Conservation (phyloP, 2,329 filamentous ascomycete species). For the Colletotrichum liaoningense region DNA sequence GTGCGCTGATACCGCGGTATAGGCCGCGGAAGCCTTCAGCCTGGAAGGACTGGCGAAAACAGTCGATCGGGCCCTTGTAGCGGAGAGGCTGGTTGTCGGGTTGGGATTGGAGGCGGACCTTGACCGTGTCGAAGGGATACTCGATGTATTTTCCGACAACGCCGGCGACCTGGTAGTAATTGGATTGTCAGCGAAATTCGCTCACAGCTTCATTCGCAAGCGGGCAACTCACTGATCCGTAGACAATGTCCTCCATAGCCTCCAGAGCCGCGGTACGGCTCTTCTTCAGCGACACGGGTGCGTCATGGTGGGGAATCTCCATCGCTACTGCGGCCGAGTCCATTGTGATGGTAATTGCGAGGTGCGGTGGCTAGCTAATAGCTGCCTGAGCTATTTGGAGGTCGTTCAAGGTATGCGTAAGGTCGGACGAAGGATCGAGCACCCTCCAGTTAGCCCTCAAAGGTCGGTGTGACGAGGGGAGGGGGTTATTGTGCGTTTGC, state of each 20-base stretch:
- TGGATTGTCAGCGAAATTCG: slow-evolving; percentile 10
- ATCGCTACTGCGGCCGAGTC: slow-evolving; percentile 32
- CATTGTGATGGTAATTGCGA: slow-evolving; percentile 20
- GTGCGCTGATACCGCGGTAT: slow-evolving; percentile 93
- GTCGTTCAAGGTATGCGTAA: background rate
- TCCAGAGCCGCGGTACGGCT: slow-evolving; percentile 62
- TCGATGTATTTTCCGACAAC: slow-evolving; percentile 96
- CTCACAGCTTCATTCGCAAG: background rate
- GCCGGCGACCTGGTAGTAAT: slow-evolving; percentile 74
- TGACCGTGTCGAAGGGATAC: slow-evolving; percentile 98
- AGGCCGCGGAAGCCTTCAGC: slow-evolving; percentile 84
- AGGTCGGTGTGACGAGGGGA: slow-evolving; percentile 13
- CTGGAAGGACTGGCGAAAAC: slow-evolving; percentile 87
- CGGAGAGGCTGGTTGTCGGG: slow-evolving; percentile 83
- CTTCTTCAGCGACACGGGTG: slow-evolving; percentile 30
- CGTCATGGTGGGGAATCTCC: slow-evolving; percentile 35
- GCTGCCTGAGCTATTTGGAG: slow-evolving; percentile 11
- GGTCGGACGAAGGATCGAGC: background rate
- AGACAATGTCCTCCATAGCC: slow-evolving; percentile 86
- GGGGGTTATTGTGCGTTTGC: background rate
- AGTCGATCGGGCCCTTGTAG: slow-evolving; percentile 90
- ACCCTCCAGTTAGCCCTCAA: background rate
- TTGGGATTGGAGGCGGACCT: slow-evolving; percentile 97
- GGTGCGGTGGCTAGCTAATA: background rate
- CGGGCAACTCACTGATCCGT: slow-evolving; percentile 78